Evolutionary conservation across 225 moss, liverwort and hornwort genomes (phyloP).

Genomic region (Asterella californica): DNA sequence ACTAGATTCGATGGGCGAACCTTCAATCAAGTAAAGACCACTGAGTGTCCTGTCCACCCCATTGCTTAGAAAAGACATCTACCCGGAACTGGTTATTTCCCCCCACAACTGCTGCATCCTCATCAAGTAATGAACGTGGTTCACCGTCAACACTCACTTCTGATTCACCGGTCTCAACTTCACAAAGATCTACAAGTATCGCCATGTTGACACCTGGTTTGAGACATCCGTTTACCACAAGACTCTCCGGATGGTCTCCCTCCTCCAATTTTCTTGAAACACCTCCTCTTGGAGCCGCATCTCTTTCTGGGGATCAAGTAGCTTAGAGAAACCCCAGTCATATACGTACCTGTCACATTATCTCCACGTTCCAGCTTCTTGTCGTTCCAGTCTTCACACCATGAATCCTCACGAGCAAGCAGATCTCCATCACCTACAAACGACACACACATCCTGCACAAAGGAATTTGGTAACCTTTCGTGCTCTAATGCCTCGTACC

Average conservation of each 20-base stretch:
- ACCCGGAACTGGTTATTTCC: not conserved
- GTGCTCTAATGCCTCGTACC: not conserved
- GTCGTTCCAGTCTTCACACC: conserved; percentile 22
- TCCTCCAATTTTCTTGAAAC: conserved; percentile 31
- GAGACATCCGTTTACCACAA: conserved; percentile 2
- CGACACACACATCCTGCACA: conserved; percentile 5
- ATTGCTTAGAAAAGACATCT: conserved; percentile 12
- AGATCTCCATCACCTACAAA: conserved; percentile 6
- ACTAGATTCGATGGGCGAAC: not conserved
- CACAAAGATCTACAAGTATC: not conserved
- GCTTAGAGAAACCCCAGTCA: conserved; percentile 17
- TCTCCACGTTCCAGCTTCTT: conserved; percentile 14
- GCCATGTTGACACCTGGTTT: not conserved
- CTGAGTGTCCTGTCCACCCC: conserved; percentile 19
- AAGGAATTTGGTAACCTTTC: conserved; percentile 23
- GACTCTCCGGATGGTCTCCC: not conserved
- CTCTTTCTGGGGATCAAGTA: conserved; percentile 24
- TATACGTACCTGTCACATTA: conserved; percentile 7
- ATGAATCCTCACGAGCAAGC: not conserved
- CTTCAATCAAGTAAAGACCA: conserved; percentile 32
- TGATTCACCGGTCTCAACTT: not conserved
- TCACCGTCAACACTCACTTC: not conserved
- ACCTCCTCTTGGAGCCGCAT: conserved; percentile 23
- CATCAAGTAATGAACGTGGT: conserved; percentile 32
- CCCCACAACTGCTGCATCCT: conserved; percentile 16